Base-by-base conservation (phyloP, 441 rosid genomes). In the Jatropha multifida region DNA sequence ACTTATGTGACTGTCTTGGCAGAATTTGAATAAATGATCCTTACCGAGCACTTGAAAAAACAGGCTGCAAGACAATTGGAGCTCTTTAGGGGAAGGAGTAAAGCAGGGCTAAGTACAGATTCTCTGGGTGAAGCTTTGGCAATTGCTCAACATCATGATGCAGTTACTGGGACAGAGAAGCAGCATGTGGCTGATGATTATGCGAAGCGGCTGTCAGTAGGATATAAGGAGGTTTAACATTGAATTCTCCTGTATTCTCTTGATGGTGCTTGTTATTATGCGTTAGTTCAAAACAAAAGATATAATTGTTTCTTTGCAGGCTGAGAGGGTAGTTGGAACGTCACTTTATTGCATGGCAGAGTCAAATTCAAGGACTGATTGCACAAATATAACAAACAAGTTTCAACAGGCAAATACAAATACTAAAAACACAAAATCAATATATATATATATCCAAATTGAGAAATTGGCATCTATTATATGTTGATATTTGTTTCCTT, bases 51-150 rank as follows among this genome's bases (percentile, higher is more conserved):
- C 54, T 59, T 67, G 71, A 76, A 72, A 56, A 65, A 72, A 72
- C 83, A 96, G 98, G 98, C 97, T 26, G 98, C 98, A n/a, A 85
- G 99, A 78, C 99, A 96, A 74, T 81, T 96, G 44, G 98, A 96
- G 77, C 90, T 90, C 78, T 88, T 91, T 78, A 86, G 76, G 80
- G 98, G 99, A 74, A 88, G 85, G 85, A 89, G 82, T 76, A 76
- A 81, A 64, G 75, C 82, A 70, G 92, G 98, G 59, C 88, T 90
- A 56, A 94, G 81, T 61, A 94, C 98, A 49, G 94, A 94, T 81
- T 88, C 88, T 27, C 78, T 96, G 73, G 98, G 95, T 4, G 94
- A 96, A 88, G 97, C 98, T 41, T 70, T 96, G 75, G 98, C 98
- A 59, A 81, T 88, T 82, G 90, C 91, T 76, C 98, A 96, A 68